Evolutionary conservation across 805 yeast species (phyloP), one percentile per base, ranked within the genome.

Genomic region (Brettanomyces bruxellensis): DNA sequence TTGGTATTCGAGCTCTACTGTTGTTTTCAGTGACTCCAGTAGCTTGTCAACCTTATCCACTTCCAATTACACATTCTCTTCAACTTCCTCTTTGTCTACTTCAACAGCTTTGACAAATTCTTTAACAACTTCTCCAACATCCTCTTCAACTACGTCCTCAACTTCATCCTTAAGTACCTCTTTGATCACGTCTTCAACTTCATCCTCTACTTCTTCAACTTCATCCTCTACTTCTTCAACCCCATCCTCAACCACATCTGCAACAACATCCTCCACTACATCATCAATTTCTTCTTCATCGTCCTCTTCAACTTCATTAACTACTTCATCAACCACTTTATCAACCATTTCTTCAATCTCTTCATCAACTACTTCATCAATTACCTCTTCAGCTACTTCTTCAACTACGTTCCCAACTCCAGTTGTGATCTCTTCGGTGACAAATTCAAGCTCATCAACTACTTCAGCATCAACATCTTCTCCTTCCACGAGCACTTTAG

Each of bases 301-400:
- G 11, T 24, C 43, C 9, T 8, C 45, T 12, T 34, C 49, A 18
- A 34, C 43, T 8, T 40, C 45, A 3, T 42, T 49, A 2, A 4
- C 48, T 11, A 40, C 45, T 35, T 14, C 42, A 14, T 4, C 45
- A 3, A n/a, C 43, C 12, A 18, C 47, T 34, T 14, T 49, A 5
- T 38, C 47, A 13, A n/a, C 35, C 32, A 4, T 43, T 25, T 34
- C 47, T 5, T 24, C 40, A 11, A 3, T 38, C 9, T 24, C 47
- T 5, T 34, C 45, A 9, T 14, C 44, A 11, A 5, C 47, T 4
- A 18, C 44, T 13, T 13, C 47, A 6, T 13, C 50, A 22, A 39
- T 47, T 34, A 9, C 48, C 9, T 2, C 45, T 4, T 35, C 51
- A 18, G 30, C 45, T 3, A 28, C 48, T 6, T 45, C 51, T 8